Evolutionary conservation across 306 rosid species (phyloP), one percentile per base, ranked within the genome.

Genomic region (Alnus rubra): DNA sequence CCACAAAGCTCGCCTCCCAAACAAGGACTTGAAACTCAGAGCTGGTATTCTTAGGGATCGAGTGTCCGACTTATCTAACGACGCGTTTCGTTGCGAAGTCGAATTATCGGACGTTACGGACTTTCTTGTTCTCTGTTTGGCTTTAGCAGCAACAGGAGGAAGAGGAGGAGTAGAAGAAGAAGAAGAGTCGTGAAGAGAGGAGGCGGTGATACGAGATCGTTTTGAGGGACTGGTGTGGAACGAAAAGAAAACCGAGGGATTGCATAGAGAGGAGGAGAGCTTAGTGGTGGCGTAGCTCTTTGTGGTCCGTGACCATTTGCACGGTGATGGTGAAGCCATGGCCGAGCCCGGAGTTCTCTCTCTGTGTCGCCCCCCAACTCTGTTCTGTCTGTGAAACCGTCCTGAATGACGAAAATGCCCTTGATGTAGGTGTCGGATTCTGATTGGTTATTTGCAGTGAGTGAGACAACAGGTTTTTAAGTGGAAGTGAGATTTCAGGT

Each of bases 1-100:
- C 91, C 85, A 81, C 15, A 88, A 79, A 69, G 84, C 70, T 79
- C 82, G 85, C 15, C 71, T 82, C 37, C 84, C 82, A n/a, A 81
- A 83, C 50, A 82, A 70, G 9, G 94, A 73, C 54, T 79, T 84
- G 10, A 86, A 76, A 73, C 73, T 83, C 39, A 55, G 44, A 16
- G 65, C 11, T 15, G 11, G 30, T 37, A 49, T 44, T 15, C 50
- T 37, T 14, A 58, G 78, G 47, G 69, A 53, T 47, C 31, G 59
- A 42, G 30, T 45, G 39, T 48, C 42, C 37, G 56, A 30, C 23
- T 65, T 2, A 69, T 68, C 51, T 4, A 49, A 69, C 1, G 54
- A 54, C 10, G 74, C 18, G 79, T 13, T 75, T 9, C 74, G 65
- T 44, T 71, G 48, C 53, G 86, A 82, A 31, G 23, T 74, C 33